These are phyloP conservation scores for Zymoseptoria pseudotritici DNA, from an alignment of 2,329 filamentous ascomycete genomes.

Conservation along the genomic window DNA sequence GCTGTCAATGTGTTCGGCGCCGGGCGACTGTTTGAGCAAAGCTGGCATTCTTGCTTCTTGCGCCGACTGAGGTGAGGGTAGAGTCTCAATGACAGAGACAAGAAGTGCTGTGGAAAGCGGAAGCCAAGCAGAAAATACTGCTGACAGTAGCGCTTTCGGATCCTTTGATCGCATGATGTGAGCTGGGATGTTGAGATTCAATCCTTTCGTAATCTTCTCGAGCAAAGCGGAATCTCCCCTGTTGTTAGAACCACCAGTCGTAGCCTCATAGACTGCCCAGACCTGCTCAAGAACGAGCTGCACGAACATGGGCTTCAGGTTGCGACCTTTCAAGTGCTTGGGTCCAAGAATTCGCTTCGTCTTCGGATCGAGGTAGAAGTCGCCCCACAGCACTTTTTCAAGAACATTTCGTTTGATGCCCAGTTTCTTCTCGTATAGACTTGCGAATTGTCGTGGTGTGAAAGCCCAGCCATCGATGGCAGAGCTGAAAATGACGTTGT, in stretches of 20 bases:
- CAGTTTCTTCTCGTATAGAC: slow-evolving; percentile 90
- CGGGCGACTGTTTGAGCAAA: slow-evolving; percentile 72
- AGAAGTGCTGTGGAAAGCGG: slow-evolving; percentile 86
- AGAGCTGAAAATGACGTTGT: slow-evolving; percentile 98
- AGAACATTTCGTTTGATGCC: slow-evolving; percentile 82
- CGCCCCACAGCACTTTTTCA: slow-evolving; percentile 94
- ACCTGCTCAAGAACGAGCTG: slow-evolving; percentile 92
- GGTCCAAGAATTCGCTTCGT: slow-evolving; percentile 85
- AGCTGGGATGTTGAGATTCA: slow-evolving; percentile 75
- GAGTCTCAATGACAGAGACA: slow-evolving; percentile 86
- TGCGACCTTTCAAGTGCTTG: slow-evolving; percentile 87
- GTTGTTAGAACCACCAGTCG: slow-evolving; percentile 70
- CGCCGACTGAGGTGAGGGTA: slow-evolving; percentile 74
- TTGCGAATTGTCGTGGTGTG: slow-evolving; percentile 87
- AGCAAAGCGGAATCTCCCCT: slow-evolving; percentile 75
- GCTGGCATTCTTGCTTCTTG: slow-evolving; percentile 74
- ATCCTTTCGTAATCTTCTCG: slow-evolving; percentile 91
- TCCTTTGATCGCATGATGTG: slow-evolving; percentile 80
- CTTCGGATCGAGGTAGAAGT: slow-evolving; percentile 93
- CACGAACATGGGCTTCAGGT: slow-evolving; percentile 94
- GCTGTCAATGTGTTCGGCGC: slow-evolving; percentile 60
- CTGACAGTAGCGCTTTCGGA: slow-evolving; percentile 71
- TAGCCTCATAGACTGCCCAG: slow-evolving; percentile 92
- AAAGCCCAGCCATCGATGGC: slow-evolving; percentile 99
- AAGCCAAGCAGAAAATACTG: slow-evolving; percentile 83